Conservation (phyloP, 164 flowering plant species). For the Magnolia officinalis region DNA sequence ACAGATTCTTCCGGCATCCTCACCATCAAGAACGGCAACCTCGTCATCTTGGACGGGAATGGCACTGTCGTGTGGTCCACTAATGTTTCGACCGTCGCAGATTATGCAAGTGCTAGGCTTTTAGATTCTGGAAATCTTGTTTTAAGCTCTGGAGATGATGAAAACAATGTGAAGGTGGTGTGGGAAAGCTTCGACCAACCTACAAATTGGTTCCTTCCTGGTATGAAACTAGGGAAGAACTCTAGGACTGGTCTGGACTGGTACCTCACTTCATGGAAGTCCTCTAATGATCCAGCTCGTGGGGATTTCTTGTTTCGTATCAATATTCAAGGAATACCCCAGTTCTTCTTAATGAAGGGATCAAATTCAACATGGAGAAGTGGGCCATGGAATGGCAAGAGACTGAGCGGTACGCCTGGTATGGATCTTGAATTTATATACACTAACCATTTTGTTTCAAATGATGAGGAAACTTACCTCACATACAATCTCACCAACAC, state of each 20-base stretch:
- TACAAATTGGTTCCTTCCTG: slow-evolving; percentile 1
- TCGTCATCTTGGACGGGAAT: slow-evolving; percentile 10
- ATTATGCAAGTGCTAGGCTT: slow-evolving; percentile 3
- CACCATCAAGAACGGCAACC: slow-evolving; percentile 10
- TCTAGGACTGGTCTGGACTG: not conserved
- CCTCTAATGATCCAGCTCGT: not conserved
- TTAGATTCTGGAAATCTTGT: slow-evolving; percentile 28
- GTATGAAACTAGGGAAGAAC: slow-evolving; percentile 4
- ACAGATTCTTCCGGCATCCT: slow-evolving; percentile 4
- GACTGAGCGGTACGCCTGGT: slow-evolving; percentile 4
- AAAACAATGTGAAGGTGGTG: not conserved
- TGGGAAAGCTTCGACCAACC: slow-evolving; percentile 12
- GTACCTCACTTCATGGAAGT: not conserved
- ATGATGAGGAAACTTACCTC: not conserved
- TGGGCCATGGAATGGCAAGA: slow-evolving; percentile 11
- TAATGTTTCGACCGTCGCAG: not conserved
- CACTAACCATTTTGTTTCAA: not conserved
- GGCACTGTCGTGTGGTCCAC: slow-evolving; percentile 17
- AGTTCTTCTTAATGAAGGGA: slow-evolving; percentile 3
- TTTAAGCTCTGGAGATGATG: not conserved
- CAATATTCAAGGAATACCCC: not conserved
- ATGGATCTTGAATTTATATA: not conserved
- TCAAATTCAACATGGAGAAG: slow-evolving; percentile 2
- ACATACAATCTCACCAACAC: not conserved
- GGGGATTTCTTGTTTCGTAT: slow-evolving; percentile 9